phyloP scores from a whole-genome alignment of 2,329 filamentous ascomycete genomes.

The Trichoderma sp. region DNA sequence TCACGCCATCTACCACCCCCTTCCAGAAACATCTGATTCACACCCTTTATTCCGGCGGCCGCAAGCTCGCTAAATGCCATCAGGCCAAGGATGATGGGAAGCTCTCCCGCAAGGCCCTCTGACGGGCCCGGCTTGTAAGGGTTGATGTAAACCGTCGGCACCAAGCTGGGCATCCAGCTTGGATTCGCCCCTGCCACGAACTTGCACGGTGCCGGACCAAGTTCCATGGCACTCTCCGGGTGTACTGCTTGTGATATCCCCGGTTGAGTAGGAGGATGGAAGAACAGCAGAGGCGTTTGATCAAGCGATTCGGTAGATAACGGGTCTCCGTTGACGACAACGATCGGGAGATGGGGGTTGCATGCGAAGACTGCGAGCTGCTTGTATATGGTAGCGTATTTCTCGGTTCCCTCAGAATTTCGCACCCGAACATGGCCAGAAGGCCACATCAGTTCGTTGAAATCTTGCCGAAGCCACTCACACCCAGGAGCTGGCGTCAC shows the following conservation, averaged over 20 bases:
- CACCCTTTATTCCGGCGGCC: fast-evolving
- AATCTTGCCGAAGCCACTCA: conserved; percentile 22
- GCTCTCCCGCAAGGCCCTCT: conserved; percentile 36
- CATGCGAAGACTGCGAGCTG: conserved; percentile 36
- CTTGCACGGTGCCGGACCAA: conserved; percentile 22
- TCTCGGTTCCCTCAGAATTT: background rate
- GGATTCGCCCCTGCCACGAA: conserved; percentile 33
- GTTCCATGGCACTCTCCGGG: conserved; percentile 21
- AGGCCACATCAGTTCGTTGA: background rate
- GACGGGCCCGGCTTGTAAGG: conserved; percentile 25
- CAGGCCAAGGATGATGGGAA: conserved; percentile 39
- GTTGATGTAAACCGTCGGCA: conserved; percentile 33
- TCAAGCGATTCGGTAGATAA: background rate
- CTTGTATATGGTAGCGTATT: conserved; percentile 23
- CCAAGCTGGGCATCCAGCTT: conserved; percentile 39
- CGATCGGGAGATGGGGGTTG: conserved; percentile 36
- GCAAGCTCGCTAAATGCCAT: conserved; percentile 34
- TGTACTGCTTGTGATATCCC: conserved; percentile 32
- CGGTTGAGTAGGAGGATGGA: background rate
- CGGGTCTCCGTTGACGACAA: conserved; percentile 26
- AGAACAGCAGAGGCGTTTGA: conserved; percentile 3
- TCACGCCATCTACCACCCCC: conserved; percentile 26
- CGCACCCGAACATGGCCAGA: background rate
- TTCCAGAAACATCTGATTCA: conserved; percentile 27
- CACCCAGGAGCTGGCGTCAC: conserved; percentile 27